These are phyloP conservation scores for Fraxinus nigra DNA, from an alignment of 305 asterid species.

Conservation along the genomic window DNA sequence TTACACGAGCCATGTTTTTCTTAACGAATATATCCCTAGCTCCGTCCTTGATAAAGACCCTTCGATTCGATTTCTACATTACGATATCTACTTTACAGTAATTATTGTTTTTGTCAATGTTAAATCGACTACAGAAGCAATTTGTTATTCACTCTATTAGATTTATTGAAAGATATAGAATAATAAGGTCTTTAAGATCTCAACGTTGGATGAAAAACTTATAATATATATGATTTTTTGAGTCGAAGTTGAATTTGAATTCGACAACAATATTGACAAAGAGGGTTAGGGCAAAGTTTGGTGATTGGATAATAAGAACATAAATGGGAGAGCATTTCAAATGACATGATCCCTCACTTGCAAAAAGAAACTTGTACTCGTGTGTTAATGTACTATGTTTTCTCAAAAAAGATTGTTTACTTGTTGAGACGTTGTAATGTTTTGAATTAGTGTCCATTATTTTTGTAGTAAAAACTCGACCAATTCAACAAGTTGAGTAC, in stretches of 20 bases:
- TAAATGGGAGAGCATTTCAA: not conserved
- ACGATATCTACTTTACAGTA: not conserved
- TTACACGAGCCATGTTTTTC: not conserved
- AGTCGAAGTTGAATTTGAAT: not conserved
- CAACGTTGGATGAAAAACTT: not conserved
- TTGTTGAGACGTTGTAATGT: not conserved
- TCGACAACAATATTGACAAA: not conserved
- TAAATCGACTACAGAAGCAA: not conserved
- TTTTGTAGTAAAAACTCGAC: not conserved
- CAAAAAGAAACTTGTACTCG: not conserved
- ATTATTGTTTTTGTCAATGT: not conserved
- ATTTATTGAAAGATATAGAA: not conserved
- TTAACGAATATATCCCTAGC: not conserved
- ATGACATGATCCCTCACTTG: not conserved
- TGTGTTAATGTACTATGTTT: not conserved
- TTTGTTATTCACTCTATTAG: not conserved
- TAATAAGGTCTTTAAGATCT: not conserved
- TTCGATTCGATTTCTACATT: not conserved
- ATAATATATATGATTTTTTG: not conserved
- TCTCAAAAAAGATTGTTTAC: not conserved
- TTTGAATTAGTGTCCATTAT: not conserved
- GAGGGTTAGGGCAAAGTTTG: not conserved
- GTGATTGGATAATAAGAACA: not conserved
- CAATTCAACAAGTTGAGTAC: not conserved
- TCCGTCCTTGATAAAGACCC: not conserved